Evolutionary conservation across 1,139 yeast genomes (phyloP).

Genomic region (Yamadazyma trypodendri): DNA sequence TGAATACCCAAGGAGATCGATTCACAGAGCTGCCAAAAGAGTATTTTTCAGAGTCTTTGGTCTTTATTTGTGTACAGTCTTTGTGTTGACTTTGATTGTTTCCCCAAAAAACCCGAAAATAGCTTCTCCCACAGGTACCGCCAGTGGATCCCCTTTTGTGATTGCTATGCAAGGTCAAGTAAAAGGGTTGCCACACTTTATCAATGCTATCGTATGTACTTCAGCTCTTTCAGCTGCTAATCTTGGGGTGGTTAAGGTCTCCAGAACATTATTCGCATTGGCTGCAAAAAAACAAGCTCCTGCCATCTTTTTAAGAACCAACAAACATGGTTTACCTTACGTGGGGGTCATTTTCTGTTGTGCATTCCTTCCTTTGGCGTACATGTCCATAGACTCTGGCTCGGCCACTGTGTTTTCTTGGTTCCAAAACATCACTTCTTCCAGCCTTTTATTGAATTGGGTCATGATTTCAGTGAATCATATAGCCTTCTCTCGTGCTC

Average conservation of each 20-base stretch:
- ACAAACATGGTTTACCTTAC: slow-evolving; percentile 56
- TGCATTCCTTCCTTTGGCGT: slow-evolving; percentile 59
- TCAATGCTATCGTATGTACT: slow-evolving; percentile 51
- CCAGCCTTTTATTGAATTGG: slow-evolving; percentile 56
- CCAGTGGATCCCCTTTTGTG: slow-evolving; percentile 41
- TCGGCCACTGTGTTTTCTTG: slow-evolving; percentile 54
- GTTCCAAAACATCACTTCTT: slow-evolving; percentile 64
- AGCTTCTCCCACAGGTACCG: slow-evolving; percentile 27
- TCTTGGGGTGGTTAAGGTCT: slow-evolving; percentile 51
- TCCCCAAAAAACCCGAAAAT: slow-evolving; percentile 37
- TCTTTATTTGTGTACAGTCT: slow-evolving; percentile 50
- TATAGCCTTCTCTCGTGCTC: slow-evolving; percentile 34
- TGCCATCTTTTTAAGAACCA: slow-evolving; percentile 46
- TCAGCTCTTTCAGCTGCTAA: slow-evolving; percentile 54
- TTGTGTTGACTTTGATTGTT: slow-evolving; percentile 46
- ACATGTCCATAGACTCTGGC: slow-evolving; percentile 50
- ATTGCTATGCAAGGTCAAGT: slow-evolving; percentile 41
- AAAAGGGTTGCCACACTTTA: slow-evolving; percentile 43
- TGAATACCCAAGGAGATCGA: slow-evolving; percentile 59
- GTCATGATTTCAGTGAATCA: slow-evolving; percentile 34
- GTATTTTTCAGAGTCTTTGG: slow-evolving; percentile 68
- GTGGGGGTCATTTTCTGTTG: slow-evolving; percentile 48
- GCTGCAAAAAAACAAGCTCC: slow-evolving; percentile 49
- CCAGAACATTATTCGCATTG: slow-evolving; percentile 52
- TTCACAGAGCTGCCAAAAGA: slow-evolving; percentile 73